Conservation (phyloP, 2,329 filamentous ascomycete species). For the Penicillium sp. region DNA sequence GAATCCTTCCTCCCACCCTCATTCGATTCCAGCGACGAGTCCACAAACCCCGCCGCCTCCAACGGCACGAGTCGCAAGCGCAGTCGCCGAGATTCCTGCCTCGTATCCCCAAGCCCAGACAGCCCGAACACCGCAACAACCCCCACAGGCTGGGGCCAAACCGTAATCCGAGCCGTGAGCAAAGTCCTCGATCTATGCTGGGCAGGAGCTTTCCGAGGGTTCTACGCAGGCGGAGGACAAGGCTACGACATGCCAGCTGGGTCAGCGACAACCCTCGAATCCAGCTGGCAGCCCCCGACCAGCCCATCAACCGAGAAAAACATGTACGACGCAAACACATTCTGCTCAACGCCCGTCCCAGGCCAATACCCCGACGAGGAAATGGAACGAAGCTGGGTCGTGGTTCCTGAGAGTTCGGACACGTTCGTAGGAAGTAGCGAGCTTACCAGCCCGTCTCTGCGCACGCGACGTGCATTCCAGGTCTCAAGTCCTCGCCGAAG, state of each 20-base stretch:
- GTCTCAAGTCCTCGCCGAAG: conserved; percentile 27
- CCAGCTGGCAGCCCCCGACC: conserved; percentile 33
- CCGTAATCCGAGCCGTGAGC: conserved; percentile 50
- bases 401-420: conserved; percentile 49
- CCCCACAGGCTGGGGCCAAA: conserved; percentile 40
- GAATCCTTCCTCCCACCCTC: conserved; percentile 28
- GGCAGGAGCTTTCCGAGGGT: conserved; percentile 69
- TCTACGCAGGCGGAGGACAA: conserved; percentile 78
- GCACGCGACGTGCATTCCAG: conserved; percentile 21
- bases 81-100: conserved; percentile 32
- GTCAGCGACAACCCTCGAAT: conserved; percentile 19
- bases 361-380: conserved; percentile 56
- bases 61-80: conserved; percentile 32
- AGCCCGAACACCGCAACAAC: conserved; percentile 14
- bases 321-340: conserved; percentile 15
- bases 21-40: conserved; percentile 31
- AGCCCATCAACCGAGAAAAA: conserved; percentile 26
- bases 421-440: conserved; percentile 11
- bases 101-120: conserved; percentile 25
- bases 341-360: conserved; percentile 50
- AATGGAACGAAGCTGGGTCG: conserved; percentile 68
- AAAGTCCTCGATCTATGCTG: conserved; percentile 86
- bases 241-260: conserved; percentile 60
- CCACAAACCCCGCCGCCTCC: conserved; percentile 17
- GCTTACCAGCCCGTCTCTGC: conserved; percentile 17